Evolutionary conservation across 208 protist species (phyloP), one percentile per base, ranked within the genome.

Genomic region (Trypanosoma scelopori): DNA sequence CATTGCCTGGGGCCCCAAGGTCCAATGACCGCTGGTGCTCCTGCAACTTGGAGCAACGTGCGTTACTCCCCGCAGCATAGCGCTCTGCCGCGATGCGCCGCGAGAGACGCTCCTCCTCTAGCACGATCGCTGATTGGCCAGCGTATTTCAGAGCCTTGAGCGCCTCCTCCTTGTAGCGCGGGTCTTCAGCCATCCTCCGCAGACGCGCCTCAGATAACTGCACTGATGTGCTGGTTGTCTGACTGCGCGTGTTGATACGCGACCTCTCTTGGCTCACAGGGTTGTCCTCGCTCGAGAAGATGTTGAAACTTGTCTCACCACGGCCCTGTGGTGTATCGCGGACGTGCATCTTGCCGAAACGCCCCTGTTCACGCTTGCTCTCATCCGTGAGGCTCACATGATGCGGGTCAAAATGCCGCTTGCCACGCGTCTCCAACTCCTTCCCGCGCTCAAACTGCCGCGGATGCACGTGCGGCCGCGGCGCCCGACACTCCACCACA

Each of bases 311-410:
- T 13, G 58, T 60, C 5, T 55, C 68, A 28, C 68, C 67, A 35
- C 45, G n/a, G 48, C 75, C 62, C 67, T 71, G 56, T 16, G 74
- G 56, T 22, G 69, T 69, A 23, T 45, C 47, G 3, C 49, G 45
- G 0, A 82, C 66, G 55, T 78, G 76, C 4, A 72, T 78, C 22
- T 73, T 81, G 18, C 87, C 84, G 43, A 78, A 72, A 28, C 79
- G 76, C 20, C 87, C 87, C 39, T 87, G 76, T 49, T 73, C 71
- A 15, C 78, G 77, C 74, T 93, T 93, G 18, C 76, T 69, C 13
- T 76, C 84, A 43, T 91, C 87, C 11, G 78, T 84, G 57, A 91
- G 55, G 65, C 80, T 79, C 1, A 79, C 69, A 60, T 87, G 70
- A 32, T 74, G 66, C 0, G 82, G 84, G 57, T 89, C 82, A 51